These are phyloP conservation scores for Talaromyces sp. DNA, from an alignment of 2,329 filamentous ascomycete genomes.

Conservation along the genomic window DNA sequence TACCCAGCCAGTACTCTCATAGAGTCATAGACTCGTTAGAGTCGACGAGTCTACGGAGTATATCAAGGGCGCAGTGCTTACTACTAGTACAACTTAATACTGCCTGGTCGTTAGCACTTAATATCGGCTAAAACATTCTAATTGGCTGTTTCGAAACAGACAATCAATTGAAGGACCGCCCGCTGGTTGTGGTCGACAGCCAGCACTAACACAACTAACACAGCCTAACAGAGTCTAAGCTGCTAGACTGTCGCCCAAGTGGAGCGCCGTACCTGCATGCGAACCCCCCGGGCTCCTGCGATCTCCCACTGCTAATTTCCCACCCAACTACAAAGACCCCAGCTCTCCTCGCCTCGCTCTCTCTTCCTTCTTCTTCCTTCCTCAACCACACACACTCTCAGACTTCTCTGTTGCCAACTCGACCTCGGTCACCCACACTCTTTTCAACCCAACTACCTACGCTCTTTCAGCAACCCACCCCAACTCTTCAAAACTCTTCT, in stretches of 20 bases:
- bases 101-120: neutral
- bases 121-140: neutral
- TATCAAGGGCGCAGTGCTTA: no score
- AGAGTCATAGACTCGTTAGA: no score
- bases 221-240: no score
- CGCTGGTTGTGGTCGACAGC: neutral
- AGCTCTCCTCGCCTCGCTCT: slow-evolving; percentile 20
- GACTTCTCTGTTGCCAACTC: slow-evolving; percentile 34
- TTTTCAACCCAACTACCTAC: slow-evolving; percentile 43
- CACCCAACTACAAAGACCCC: slow-evolving; percentile 39
- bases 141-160: slow-evolving; percentile 13
- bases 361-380: slow-evolving; percentile 18
- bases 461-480: slow-evolving; percentile 31
- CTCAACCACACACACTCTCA: slow-evolving; percentile 25
- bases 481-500: slow-evolving; percentile 31
- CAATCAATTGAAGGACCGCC: neutral
- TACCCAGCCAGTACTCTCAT: no score
- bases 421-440: slow-evolving; percentile 48
- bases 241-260: neutral
- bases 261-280: neutral
- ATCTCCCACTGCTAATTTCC: slow-evolving; percentile 33
- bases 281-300: neutral
- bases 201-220: neutral
- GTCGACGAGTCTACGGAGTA: no score
- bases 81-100: no score